These are phyloP conservation scores for Solanum hybrid DNA, from an alignment of 305 asterid species.

Conservation along the genomic window DNA sequence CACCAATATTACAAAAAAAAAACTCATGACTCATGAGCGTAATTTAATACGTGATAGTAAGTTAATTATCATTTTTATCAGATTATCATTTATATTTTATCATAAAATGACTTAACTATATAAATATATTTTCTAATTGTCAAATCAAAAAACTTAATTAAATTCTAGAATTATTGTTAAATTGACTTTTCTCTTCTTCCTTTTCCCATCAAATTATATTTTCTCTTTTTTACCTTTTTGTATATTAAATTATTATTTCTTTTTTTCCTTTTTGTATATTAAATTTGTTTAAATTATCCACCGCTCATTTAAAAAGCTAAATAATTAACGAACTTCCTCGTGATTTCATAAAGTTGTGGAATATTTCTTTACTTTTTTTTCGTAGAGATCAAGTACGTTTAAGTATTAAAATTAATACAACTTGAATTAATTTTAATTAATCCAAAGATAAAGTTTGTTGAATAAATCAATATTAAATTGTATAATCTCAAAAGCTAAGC, in stretches of 20 bases:
- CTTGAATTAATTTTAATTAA: background rate
- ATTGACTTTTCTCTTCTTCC: background rate
- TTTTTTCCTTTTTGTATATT: background rate
- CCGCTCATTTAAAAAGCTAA: background rate
- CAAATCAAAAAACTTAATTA: background rate
- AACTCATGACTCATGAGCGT: background rate
- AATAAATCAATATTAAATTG: background rate
- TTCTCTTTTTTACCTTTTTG: background rate
- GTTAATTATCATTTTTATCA: background rate
- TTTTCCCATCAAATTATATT: background rate
- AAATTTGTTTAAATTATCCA: background rate
- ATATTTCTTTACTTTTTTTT: background rate
- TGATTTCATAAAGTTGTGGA: conserved; percentile 10
- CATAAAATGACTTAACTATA: background rate
- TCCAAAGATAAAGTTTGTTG: background rate
- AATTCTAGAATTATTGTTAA: background rate
- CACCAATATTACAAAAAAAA: background rate
- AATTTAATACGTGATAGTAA: background rate
- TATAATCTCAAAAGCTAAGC: background rate
- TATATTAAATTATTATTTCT: background rate
- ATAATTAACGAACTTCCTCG: conserved; percentile 8
- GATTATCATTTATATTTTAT: background rate
- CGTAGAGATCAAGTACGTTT: background rate
- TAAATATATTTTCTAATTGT: background rate
- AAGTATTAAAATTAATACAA: background rate